A percentile compares a stretch with the other conserved stretches of the same genome.
These are phyloP conservation scores for Morella rubra DNA, from an alignment of 306 rosid species.

Conservation along the genomic window DNA sequence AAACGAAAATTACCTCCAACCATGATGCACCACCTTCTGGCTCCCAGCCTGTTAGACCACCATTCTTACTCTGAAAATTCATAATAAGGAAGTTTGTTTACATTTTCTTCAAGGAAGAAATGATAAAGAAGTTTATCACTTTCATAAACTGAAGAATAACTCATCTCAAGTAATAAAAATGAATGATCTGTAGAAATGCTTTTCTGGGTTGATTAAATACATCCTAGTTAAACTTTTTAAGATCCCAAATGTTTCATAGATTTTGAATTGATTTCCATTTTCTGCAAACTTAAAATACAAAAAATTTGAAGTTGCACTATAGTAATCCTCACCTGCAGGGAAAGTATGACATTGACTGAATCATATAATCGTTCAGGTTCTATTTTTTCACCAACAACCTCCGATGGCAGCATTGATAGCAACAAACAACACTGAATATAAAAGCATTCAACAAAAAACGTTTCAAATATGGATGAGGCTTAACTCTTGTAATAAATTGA, in stretches of 20 bases:
- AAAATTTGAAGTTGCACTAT: neutral
- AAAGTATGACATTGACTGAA: constrained; percentile 59
- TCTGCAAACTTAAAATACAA: too few relatives aligned
- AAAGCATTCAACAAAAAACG: neutral
- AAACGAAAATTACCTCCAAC: constrained; percentile 54
- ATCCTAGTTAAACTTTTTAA: too few relatives aligned
- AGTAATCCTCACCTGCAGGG: constrained; percentile 52
- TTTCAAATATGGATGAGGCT: neutral
- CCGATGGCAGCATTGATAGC: constrained; percentile 51
- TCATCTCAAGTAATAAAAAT: too few relatives aligned
- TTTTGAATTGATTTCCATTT: too few relatives aligned
- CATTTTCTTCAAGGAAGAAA: too few relatives aligned
- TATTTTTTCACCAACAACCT: constrained; percentile 72
- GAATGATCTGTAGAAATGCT: too few relatives aligned
- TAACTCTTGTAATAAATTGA: too few relatives aligned
- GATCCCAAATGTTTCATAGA: too few relatives aligned
- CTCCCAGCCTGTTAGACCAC: constrained; percentile 81
- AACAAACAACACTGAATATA: constrained; percentile 57
- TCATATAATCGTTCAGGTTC: constrained; percentile 54
- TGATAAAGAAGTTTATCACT: too few relatives aligned
- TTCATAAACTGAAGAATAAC: too few relatives aligned
- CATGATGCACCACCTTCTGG: constrained; percentile 55
- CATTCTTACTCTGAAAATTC: constrained; percentile 58
- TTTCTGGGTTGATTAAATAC: too few relatives aligned
- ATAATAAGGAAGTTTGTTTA: neutral